A percentile compares a stretch with the other conserved stretches of the same genome.
Conservation (phyloP, 2,329 filamentous ascomycete genomes). For the Verticillium tricorpus region DNA sequence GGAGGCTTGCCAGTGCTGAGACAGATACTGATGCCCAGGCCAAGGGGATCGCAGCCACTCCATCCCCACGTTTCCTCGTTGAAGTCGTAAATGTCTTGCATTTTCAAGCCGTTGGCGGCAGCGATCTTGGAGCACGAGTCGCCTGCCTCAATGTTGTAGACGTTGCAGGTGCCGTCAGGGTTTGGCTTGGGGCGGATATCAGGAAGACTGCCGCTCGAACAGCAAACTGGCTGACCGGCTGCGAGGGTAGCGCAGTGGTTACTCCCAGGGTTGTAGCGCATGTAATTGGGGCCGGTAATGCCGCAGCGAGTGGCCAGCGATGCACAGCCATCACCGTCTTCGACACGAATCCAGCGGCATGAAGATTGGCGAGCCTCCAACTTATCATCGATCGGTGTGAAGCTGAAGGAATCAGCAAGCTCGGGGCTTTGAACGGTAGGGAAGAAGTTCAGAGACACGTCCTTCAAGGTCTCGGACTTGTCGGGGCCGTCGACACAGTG, state of each 20-base stretch:
- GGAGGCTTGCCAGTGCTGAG: constrained; percentile 16
- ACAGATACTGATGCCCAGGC: constrained; percentile 18
- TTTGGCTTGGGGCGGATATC: constrained; percentile 27
- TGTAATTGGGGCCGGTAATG: neutral
- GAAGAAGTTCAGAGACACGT: neutral
- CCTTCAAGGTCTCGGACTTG: neutral
- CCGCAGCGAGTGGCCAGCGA: neutral
- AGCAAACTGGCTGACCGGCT: constrained; percentile 30
- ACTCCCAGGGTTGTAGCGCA: neutral
- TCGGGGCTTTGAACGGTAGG: neutral
- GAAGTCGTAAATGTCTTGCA: constrained; percentile 15
- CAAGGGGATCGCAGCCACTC: constrained; percentile 26
- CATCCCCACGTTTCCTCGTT: constrained; percentile 36
- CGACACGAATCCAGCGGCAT: neutral
- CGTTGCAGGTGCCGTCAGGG: constrained; percentile 26
- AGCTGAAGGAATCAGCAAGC: neutral
- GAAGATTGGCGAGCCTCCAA: neutral
- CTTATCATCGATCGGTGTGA: neutral
- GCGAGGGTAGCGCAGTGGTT: constrained; percentile 21
- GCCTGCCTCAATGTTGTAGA: neutral
- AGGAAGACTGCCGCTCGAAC: constrained; percentile 26
- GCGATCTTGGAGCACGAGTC: constrained; percentile 29
- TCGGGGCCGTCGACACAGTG: neutral
- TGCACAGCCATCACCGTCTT: neutral
- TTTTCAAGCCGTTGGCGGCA: constrained; percentile 12